Evolutionary conservation across 2,329 filamentous ascomycete species (phyloP).

Genomic region (Alternaria hordeiaustralica): DNA sequence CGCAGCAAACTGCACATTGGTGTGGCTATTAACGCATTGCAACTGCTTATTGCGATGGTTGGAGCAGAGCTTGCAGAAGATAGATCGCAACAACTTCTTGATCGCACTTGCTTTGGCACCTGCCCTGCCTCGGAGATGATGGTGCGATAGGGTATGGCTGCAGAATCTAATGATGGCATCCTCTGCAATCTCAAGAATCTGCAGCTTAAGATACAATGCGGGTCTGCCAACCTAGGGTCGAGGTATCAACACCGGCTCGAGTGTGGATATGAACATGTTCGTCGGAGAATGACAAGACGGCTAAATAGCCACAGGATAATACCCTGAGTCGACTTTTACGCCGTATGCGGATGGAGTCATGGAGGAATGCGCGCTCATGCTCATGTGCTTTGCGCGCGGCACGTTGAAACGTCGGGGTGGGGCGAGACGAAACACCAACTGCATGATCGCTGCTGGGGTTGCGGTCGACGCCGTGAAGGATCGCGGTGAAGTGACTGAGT

Average conservation of each 20-base stretch:
- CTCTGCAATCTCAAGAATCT: conserved; percentile 14
- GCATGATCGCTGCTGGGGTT: conserved; percentile 27
- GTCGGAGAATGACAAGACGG: not conserved
- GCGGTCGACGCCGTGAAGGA: not conserved
- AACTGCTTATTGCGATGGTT: not conserved
- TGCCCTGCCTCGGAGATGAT: not conserved
- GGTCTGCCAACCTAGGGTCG: not conserved
- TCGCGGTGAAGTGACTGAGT: not conserved
- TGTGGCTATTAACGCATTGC: not conserved
- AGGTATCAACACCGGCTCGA: not conserved
- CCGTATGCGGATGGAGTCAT: not conserved
- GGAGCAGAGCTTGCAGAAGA: not conserved
- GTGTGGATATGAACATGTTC: not conserved
- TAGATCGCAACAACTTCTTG: not conserved
- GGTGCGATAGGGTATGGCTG: not conserved
- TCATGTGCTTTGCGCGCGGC: conserved; percentile 4
- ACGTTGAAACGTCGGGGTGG: conserved; percentile 26
- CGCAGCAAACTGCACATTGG: not conserved
- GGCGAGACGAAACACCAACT: conserved; percentile 27
- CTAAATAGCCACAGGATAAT: not conserved
- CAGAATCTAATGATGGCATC: conserved; percentile 9
- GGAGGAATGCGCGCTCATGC: not conserved
- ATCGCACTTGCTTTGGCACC: not conserved
- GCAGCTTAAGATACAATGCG: conserved; percentile 5
- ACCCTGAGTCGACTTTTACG: not conserved